Conservation (phyloP, 2,329 filamentous ascomycete species). For the Fulvia fulva region DNA sequence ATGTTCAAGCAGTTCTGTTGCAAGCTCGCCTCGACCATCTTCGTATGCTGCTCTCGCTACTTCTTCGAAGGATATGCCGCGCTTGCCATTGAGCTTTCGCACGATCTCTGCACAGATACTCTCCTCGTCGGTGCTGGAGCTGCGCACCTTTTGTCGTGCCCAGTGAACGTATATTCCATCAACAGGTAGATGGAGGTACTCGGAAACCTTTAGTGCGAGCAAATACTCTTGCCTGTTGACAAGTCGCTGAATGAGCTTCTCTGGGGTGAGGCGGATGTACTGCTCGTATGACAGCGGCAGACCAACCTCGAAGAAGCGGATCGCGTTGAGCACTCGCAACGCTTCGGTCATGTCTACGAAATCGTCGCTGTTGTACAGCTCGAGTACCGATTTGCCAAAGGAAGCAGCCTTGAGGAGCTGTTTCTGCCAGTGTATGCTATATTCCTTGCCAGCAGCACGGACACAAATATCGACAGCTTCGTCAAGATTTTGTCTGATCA, state of each 20-base stretch:
- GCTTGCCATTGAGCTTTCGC: slow-evolving; percentile 77
- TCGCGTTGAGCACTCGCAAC: slow-evolving; percentile 84
- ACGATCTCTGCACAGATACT: slow-evolving; percentile 83
- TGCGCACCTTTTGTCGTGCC: slow-evolving; percentile 89
- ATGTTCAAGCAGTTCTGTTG: slow-evolving; percentile 86
- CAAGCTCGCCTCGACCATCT: slow-evolving; percentile 82
- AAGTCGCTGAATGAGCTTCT: slow-evolving; percentile 78
- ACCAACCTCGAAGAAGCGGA: slow-evolving; percentile 86
- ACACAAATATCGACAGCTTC: slow-evolving; percentile 94
- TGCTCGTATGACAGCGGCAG: slow-evolving; percentile 90
- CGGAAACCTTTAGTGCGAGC: slow-evolving; percentile 80
- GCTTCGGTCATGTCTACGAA: slow-evolving; percentile 98
- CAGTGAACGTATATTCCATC: slow-evolving; percentile 94
- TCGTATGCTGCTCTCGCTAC: slow-evolving; percentile 92
- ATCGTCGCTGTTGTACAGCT: slow-evolving; percentile 96
- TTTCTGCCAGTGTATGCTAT: slow-evolving; percentile 88
- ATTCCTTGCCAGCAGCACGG: slow-evolving; percentile 88
- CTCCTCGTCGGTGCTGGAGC: slow-evolving; percentile 81
- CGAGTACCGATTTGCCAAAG: slow-evolving; percentile 94
- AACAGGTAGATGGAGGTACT: slow-evolving; percentile 79
- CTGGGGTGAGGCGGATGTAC: slow-evolving; percentile 83
- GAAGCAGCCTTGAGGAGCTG: slow-evolving; percentile 92
- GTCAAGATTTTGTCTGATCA: slow-evolving; percentile 80
- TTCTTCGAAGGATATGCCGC: slow-evolving; percentile 90
- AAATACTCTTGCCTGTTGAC: slow-evolving; percentile 89